phyloP scores from a whole-genome alignment of 2,329 filamentous ascomycete species.

The Phoma herbarum region DNA sequence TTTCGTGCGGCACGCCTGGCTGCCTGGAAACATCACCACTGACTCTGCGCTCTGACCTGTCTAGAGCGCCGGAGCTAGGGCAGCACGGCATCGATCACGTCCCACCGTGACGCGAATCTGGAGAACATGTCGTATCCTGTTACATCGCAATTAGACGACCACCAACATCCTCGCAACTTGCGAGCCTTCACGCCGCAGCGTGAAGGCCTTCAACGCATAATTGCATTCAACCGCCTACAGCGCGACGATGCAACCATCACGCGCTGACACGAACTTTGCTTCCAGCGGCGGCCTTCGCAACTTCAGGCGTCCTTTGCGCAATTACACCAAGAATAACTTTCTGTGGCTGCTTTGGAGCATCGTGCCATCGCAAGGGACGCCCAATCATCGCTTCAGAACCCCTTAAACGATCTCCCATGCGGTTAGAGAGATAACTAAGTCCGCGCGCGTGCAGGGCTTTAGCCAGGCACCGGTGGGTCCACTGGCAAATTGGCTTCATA shows the following conservation, averaged over 20 bases:
- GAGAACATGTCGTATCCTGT: constrained; percentile 21
- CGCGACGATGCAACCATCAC: constrained; percentile 2
- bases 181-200: background rate
- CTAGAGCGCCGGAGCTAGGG: constrained; percentile 13
- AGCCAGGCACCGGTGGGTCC: constrained; percentile 9
- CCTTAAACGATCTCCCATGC: background rate
- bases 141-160: constrained; percentile 6
- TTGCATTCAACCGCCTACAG: constrained; percentile 3
- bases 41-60: constrained; percentile 9
- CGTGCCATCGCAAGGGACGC: background rate
- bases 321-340: constrained; percentile 8
- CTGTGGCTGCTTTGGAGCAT: background rate
- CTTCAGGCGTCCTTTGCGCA: constrained; percentile 18
- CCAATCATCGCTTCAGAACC: constrained; percentile 8
- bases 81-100: constrained; percentile 21
- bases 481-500: constrained; percentile 8
- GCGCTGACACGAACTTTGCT: constrained; percentile 8
- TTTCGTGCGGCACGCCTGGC: constrained; percentile 8
- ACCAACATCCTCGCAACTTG: constrained; percentile 8
- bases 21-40: constrained; percentile 14
- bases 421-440: background rate
- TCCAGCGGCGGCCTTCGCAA: constrained; percentile 4
- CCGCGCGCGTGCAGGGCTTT: constrained; percentile 7
- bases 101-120: constrained; percentile 21
- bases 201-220: background rate